These are phyloP conservation scores for Ogataea nonfermentans DNA, from an alignment of 805 yeast species.

Conservation along the genomic window DNA sequence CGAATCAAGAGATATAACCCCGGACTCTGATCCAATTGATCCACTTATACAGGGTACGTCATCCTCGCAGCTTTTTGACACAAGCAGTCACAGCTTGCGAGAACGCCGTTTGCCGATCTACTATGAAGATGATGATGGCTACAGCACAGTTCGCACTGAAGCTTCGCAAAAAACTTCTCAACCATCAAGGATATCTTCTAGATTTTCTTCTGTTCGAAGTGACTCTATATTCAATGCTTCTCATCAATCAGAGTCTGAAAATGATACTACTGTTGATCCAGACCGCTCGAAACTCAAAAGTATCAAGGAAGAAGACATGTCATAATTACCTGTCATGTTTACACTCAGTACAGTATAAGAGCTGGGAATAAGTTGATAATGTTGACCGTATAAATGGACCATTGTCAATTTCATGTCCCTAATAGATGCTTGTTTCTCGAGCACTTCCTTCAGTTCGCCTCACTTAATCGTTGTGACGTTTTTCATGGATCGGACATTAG, in stretches of 20 bases:
- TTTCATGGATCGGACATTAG: slow-evolving; percentile 1
- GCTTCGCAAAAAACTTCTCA: slow-evolving; percentile 10
- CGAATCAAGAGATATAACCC: background rate
- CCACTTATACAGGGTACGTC: slow-evolving; percentile 1
- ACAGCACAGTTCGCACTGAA: slow-evolving; percentile 16
- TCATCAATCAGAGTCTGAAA: slow-evolving; percentile 5
- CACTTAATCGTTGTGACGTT: background rate
- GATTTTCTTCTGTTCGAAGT: slow-evolving; percentile 15
- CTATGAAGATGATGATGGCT: slow-evolving; percentile 27
- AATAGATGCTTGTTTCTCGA: slow-evolving; percentile 5
- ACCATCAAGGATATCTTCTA: slow-evolving; percentile 9
- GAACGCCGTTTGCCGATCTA: slow-evolving; percentile 16
- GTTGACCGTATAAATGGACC: background rate
- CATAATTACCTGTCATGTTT: slow-evolving; percentile 4
- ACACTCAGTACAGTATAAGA: background rate
- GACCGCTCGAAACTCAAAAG: slow-evolving; percentile 12
- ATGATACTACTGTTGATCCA: slow-evolving; percentile 12
- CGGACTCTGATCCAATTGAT: slow-evolving; percentile 1
- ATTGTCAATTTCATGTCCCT: background rate
- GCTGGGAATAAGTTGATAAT: background rate
- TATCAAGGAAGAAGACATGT: slow-evolving; percentile 15
- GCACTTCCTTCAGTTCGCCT: slow-evolving; percentile 8
- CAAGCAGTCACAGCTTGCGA: slow-evolving; percentile 7
- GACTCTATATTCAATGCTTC: slow-evolving; percentile 14
- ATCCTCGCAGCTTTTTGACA: slow-evolving; percentile 10